Evolutionary conservation across 805 yeast genomes (phyloP).

Genomic region (Candida endomychidarum): DNA sequence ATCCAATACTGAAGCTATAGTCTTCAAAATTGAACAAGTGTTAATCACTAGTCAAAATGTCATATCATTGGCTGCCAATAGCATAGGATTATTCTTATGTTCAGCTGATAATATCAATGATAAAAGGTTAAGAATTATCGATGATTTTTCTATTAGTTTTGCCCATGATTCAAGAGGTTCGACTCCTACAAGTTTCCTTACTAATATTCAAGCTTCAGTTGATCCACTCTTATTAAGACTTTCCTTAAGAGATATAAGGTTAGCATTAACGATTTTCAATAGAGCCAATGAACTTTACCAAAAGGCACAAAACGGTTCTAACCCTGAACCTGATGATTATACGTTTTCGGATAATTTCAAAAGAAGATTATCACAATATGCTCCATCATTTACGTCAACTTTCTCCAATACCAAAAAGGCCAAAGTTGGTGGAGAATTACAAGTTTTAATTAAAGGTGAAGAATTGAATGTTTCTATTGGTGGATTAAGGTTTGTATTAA

Average conservation of each 20-base stretch:
- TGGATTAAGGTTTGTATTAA: slow-evolving; percentile 76
- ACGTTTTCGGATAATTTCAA: slow-evolving; percentile 64
- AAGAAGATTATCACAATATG: slow-evolving; percentile 58
- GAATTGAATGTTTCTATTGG: slow-evolving; percentile 62
- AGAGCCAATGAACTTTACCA: slow-evolving; percentile 60
- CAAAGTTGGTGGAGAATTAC: slow-evolving; percentile 22
- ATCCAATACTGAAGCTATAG: slow-evolving; percentile 78
- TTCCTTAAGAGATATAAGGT: slow-evolving; percentile 80
- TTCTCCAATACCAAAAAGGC: slow-evolving; percentile 29
- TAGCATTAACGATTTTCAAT: slow-evolving; percentile 73
- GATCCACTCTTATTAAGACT: slow-evolving; percentile 82
- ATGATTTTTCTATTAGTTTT: slow-evolving; percentile 81
- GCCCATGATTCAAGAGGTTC: slow-evolving; percentile 73
- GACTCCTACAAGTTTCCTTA: slow-evolving; percentile 53
- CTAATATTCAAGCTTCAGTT: slow-evolving; percentile 65
- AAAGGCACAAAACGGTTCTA: slow-evolving; percentile 20
- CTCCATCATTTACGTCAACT: slow-evolving; percentile 63
- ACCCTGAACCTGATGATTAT: slow-evolving; percentile 24
- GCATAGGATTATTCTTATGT: slow-evolving; percentile 83
- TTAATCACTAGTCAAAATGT: slow-evolving; percentile 67
- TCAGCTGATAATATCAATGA: slow-evolving; percentile 68
- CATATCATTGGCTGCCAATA: slow-evolving; percentile 64
- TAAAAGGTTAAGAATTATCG: slow-evolving; percentile 69
- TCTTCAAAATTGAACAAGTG: slow-evolving; percentile 81
- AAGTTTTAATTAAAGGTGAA: slow-evolving; percentile 63